These are phyloP conservation scores for Detonula confervacea DNA, from an alignment of 352 stramenopile species.

Conservation along the genomic window DNA sequence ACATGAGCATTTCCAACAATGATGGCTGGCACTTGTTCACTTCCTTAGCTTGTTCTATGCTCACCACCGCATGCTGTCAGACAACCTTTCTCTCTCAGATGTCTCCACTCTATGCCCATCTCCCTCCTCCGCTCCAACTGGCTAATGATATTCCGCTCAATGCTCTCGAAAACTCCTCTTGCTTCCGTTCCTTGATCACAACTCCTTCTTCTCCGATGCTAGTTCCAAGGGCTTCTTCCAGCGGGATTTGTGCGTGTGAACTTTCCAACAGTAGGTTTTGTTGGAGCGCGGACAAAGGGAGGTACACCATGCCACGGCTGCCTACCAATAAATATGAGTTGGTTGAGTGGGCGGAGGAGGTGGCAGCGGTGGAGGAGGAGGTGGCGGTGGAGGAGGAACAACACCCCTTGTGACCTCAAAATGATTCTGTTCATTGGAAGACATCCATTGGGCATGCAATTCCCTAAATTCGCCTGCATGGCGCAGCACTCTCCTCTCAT, in stretches of 20 bases:
- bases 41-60: too few relatives aligned
- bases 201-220: constrained; percentile 60
- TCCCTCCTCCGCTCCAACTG: too few relatives aligned
- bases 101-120: too few relatives aligned
- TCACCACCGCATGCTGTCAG: too few relatives aligned
- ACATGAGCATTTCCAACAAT: too few relatives aligned
- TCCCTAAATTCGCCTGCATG: constrained; percentile 22
- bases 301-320: constrained; percentile 60
- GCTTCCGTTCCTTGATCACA: constrained; percentile 82
- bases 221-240: constrained; percentile 92
- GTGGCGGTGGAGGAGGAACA: constrained; percentile 3
- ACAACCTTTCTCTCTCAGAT: too few relatives aligned
- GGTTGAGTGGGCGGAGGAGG: not conserved
- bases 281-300: constrained; percentile 84
- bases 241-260: constrained; percentile 93
- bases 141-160: constrained; percentile 94
- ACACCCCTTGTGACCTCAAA: too few relatives aligned
- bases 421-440: too few relatives aligned
- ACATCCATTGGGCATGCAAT: constrained; percentile 24
- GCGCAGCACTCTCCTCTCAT: constrained; percentile 17
- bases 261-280: constrained; percentile 97
- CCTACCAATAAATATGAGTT: too few relatives aligned
- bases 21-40: too few relatives aligned
- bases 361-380: not conserved
- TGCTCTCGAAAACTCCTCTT: constrained; percentile 93